Conservation (phyloP, 2,329 filamentous ascomycete species). For the Exophiala calicioides region DNA sequence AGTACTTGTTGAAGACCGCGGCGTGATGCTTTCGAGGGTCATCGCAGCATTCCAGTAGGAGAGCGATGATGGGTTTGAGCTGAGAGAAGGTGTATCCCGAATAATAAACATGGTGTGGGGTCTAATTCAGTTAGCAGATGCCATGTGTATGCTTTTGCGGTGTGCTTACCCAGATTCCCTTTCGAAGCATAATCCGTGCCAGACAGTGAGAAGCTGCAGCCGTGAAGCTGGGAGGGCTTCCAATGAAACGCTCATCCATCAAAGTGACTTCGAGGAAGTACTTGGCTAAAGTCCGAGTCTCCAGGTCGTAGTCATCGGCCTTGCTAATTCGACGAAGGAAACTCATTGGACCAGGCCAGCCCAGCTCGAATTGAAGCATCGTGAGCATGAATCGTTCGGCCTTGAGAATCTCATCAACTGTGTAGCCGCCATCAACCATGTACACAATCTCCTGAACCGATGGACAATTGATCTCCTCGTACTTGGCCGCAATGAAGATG, state of each 20-base stretch:
- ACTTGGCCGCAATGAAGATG: conserved; percentile 94
- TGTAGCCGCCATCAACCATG: conserved; percentile 95
- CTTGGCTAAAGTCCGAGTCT: conserved; percentile 92
- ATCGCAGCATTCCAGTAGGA: conserved; percentile 86
- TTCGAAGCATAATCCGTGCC: conserved; percentile 81
- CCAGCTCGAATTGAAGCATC: conserved; percentile 93
- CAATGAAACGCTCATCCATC: conserved; percentile 97
- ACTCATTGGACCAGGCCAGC: conserved; percentile 99
- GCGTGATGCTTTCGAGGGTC: conserved; percentile 77
- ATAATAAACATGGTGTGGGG: conserved; percentile 82
- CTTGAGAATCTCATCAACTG: conserved; percentile 87
- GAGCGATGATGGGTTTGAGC: conserved; percentile 71
- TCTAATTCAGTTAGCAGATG: conserved; percentile 51
- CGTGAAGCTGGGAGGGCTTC: conserved; percentile 83
- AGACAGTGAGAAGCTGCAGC: conserved; percentile 92
- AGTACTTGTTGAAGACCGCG: conserved; percentile 90
- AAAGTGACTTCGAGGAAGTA: conserved; percentile 96
- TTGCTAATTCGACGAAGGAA: conserved; percentile 97
- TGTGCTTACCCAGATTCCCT: conserved; percentile 84
- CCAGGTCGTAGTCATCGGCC: conserved; percentile 94
- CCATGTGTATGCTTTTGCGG: background rate
- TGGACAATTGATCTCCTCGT: conserved; percentile 97
- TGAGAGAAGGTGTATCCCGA: conserved; percentile 90
- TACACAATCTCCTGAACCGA: conserved; percentile 94
- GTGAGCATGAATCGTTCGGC: conserved; percentile 97